These are phyloP conservation scores for Globisporangium emineosum DNA, from an alignment of 352 stramenopile species.

Conservation along the genomic window DNA sequence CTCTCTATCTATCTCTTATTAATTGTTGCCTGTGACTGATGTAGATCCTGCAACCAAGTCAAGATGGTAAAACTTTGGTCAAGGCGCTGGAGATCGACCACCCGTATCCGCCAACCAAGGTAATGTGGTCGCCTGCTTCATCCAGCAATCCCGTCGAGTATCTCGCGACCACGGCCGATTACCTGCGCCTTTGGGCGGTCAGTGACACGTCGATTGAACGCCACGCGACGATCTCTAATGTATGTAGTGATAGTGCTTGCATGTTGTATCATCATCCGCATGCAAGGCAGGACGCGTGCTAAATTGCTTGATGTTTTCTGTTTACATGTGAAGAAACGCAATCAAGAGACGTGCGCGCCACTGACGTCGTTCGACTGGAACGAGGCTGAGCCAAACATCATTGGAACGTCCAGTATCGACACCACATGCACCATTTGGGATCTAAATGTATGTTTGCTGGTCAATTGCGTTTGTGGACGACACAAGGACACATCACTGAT, in stretches of 20 bases:
- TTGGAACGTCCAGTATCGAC: constrained; percentile 96
- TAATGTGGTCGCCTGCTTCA: constrained; percentile 80
- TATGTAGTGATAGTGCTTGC: constrained; percentile 14
- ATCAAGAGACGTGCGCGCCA: constrained; percentile 93
- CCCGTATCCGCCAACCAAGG: constrained; percentile 83
- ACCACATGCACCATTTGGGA: constrained; percentile 99
- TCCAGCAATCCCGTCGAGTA: constrained; percentile 53
- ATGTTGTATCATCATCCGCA: neutral
- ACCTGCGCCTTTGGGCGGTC: constrained; percentile 78
- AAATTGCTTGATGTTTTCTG: neutral
- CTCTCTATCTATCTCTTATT: neutral
- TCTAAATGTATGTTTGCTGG: constrained; percentile 79
- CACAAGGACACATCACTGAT: neutral
- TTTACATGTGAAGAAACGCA: constrained; percentile 37
- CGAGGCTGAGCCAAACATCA: constrained; percentile 92
- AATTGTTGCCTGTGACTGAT: neutral
- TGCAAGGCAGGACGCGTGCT: neutral
- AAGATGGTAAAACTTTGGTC: constrained; percentile 49
- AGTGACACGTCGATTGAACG: constrained; percentile 72
- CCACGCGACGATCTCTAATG: constrained; percentile 69
- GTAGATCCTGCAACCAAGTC: constrained; percentile 63
- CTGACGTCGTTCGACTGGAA: constrained; percentile 99
- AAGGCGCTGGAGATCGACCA: constrained; percentile 77
- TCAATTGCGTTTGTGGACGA: neutral
- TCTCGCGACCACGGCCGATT: constrained; percentile 81